Evolutionary conservation across 164 flowering plant species (phyloP).

Genomic region (Litsea cubeba): DNA sequence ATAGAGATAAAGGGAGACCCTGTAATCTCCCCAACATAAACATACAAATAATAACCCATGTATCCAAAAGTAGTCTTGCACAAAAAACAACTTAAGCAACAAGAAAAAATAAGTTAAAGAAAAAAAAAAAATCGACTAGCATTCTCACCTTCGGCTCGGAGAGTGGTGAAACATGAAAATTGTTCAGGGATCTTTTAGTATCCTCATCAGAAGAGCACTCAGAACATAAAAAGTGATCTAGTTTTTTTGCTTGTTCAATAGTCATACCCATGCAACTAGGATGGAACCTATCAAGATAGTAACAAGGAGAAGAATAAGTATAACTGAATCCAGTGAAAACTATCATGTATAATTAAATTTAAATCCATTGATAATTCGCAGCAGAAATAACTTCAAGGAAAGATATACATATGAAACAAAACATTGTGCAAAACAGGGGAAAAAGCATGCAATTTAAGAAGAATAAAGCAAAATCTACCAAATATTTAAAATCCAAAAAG

Average conservation of each 20-base stretch:
- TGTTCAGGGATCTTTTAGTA: conserved; percentile 38
- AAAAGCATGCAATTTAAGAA: too few relatives aligned
- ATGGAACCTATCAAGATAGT: conserved; percentile 50
- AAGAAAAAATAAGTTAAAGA: too few relatives aligned
- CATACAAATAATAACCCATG: neutral
- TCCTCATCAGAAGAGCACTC: conserved; percentile 39
- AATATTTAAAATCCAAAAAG: too few relatives aligned
- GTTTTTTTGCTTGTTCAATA: conserved; percentile 51
- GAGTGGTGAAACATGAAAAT: conserved; percentile 37
- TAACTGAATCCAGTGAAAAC: neutral
- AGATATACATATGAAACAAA: neutral
- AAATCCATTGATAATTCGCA: neutral
- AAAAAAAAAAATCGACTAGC: neutral
- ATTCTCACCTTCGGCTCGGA: conserved; percentile 43
- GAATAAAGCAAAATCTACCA: too few relatives aligned
- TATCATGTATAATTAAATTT: neutral
- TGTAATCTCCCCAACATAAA: neutral
- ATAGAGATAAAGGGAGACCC: neutral
- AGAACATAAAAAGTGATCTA: conserved; percentile 30
- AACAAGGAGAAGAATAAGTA: neutral
- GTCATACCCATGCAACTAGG: conserved; percentile 67
- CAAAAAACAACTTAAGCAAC: neutral
- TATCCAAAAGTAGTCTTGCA: neutral
- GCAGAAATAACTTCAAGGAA: neutral
- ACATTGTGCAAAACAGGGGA: too few relatives aligned